Conservation (phyloP, 192 early-diverging fungal species). For the Backusella tuberculispora region DNA sequence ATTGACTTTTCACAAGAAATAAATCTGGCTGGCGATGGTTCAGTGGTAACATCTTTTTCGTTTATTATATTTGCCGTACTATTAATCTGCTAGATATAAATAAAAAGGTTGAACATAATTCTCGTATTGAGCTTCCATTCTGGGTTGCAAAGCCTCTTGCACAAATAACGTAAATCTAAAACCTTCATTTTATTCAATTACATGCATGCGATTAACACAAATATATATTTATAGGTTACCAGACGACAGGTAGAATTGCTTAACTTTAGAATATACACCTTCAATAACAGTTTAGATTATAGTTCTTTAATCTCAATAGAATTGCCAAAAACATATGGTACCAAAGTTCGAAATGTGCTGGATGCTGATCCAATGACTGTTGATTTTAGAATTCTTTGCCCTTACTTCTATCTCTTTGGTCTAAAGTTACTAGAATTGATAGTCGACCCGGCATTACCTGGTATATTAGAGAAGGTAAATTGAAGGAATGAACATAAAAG, state of each 20-base stretch:
- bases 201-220: background rate
- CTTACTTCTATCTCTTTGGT: conserved; percentile 49
- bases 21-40: conserved; percentile 39
- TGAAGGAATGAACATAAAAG: background rate
- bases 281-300: background rate
- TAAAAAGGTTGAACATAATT: conserved; percentile 29
- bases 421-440: conserved; percentile 38
- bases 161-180: conserved; percentile 25
- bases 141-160: conserved; percentile 48
- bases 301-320: conserved; percentile 39
- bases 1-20: conserved; percentile 30
- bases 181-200: background rate
- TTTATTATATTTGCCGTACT: background rate
- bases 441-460: conserved; percentile 29
- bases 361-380: conserved; percentile 42
- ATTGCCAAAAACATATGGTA: conserved; percentile 42
- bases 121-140: conserved; percentile 45
- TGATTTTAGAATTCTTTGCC: conserved; percentile 44
- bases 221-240: background rate
- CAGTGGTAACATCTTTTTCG: conserved; percentile 25
- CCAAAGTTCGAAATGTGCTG: conserved; percentile 39
- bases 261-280: background rate
- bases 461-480: conserved; percentile 37
- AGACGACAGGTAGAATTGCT: background rate
- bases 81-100: background rate